Evolutionary conservation across 257 asterid genomes (phyloP).

Genomic region (Solanum paucissectum): DNA sequence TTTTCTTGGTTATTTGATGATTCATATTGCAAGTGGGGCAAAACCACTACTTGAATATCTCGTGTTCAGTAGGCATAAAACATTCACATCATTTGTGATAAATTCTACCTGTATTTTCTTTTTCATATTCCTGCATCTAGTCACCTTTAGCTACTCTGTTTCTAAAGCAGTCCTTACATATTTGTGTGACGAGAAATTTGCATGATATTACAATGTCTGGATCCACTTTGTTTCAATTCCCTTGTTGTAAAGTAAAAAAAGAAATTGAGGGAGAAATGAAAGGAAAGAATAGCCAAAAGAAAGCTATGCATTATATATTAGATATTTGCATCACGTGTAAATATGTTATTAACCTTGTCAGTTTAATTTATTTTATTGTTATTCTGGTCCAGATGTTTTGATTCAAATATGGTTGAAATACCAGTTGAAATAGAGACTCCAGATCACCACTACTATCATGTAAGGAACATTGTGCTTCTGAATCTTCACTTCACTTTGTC

Average conservation of each 20-base stretch:
- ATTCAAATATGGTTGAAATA: conserved; percentile 76
- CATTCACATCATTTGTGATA: neutral
- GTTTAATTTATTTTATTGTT: neutral
- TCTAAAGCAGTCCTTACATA: neutral
- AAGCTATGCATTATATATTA: neutral
- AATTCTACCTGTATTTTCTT: neutral
- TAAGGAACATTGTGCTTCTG: conserved; percentile 20
- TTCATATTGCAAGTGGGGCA: neutral
- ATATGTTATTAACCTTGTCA: neutral
- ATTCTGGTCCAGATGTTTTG: conserved; percentile 47
- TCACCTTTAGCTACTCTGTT: neutral
- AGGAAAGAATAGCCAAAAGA: neutral
- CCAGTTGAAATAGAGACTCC: conserved; percentile 90
- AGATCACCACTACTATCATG: conserved; percentile 83
- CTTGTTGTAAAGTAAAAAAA: neutral
- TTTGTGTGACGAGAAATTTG: neutral
- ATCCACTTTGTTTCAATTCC: neutral
- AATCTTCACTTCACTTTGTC: neutral
- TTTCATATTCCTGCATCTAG: neutral
- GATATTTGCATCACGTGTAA: neutral
- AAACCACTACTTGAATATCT: neutral
- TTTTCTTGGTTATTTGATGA: neutral
- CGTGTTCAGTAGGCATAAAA: neutral
- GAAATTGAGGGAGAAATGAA: neutral
- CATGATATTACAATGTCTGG: neutral